These are phyloP conservation scores for Talaromyces sp. DNA, from an alignment of 2,329 filamentous ascomycete genomes.

Conservation along the genomic window DNA sequence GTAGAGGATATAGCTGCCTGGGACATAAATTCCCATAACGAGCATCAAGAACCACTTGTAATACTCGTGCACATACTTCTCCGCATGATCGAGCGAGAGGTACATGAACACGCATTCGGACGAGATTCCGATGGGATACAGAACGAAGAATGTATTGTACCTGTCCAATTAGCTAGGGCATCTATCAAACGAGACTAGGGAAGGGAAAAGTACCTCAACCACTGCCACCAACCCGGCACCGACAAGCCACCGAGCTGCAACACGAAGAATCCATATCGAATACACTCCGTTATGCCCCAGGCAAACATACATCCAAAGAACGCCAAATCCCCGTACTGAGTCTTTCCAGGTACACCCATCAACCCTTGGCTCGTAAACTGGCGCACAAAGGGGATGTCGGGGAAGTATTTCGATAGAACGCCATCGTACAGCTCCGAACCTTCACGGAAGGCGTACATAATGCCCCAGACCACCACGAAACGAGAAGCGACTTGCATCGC, in stretches of 20 bases:
- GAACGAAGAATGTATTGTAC: constrained; percentile 85
- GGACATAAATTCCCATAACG: constrained; percentile 73
- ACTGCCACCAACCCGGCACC: constrained; percentile 66
- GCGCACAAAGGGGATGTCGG: neutral
- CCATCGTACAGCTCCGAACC: constrained; percentile 55
- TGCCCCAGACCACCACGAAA: constrained; percentile 82
- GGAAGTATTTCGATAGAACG: constrained; percentile 2
- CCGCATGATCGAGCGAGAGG: constrained; percentile 60
- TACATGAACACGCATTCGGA: constrained; percentile 84
- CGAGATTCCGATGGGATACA: constrained; percentile 88
- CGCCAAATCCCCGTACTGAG: constrained; percentile 38
- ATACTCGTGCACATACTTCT: constrained; percentile 45
- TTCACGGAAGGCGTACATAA: constrained; percentile 73
- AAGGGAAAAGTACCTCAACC: constrained; percentile 60
- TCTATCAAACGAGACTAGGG: neutral
- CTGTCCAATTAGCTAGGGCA: constrained; percentile 25
- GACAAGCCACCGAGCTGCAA: constrained; percentile 56
- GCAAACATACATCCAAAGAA: constrained; percentile 62
- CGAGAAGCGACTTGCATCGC: constrained; percentile 85
- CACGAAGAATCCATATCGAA: constrained; percentile 90
- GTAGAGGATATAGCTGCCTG: constrained; percentile 81
- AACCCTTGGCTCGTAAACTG: constrained; percentile 25
- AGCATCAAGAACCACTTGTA: constrained; percentile 61
- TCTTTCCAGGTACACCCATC: constrained; percentile 26
- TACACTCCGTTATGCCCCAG: constrained; percentile 87